These are phyloP conservation scores for Mastigamoeba balamuthi DNA, from an alignment of 78 protist species.

Conservation along the genomic window DNA sequence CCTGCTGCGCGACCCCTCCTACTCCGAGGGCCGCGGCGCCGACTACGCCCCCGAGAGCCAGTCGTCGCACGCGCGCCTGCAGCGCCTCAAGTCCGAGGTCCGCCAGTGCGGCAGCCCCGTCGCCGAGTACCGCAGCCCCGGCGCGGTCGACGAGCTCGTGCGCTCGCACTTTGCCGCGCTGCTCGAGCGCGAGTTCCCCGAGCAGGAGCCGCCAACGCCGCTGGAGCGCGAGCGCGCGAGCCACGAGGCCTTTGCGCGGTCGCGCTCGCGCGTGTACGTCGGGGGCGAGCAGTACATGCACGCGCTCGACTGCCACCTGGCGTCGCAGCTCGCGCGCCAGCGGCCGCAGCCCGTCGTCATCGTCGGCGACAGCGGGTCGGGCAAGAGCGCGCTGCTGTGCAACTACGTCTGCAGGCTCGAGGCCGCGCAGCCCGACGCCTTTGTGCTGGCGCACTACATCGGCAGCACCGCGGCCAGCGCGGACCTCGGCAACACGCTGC, in stretches of 20 bases:
- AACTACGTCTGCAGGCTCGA: not conserved
- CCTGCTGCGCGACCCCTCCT: not conserved
- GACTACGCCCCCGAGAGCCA: not conserved
- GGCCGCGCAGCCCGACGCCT: not conserved
- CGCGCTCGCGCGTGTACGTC: constrained; percentile 1
- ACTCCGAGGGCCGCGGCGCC: not conserved
- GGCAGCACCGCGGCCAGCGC: not conserved
- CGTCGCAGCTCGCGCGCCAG: not conserved
- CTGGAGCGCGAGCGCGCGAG: not conserved
- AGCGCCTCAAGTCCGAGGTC: not conserved
- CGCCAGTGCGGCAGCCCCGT: not conserved
- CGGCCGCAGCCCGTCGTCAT: not conserved
- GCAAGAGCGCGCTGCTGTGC: not conserved
- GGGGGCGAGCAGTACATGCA: not conserved
- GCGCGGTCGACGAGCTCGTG: not conserved
- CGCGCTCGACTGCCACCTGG: not conserved
- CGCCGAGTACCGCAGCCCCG: not conserved
- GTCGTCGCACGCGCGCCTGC: not conserved
- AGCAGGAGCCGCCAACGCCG: not conserved
- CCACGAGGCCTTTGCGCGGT: not conserved
- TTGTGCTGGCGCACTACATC: constrained; percentile 1
- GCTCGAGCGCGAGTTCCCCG: not conserved
- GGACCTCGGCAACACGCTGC: not conserved
- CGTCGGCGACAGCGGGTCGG: not conserved
- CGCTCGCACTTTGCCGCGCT: not conserved